Conservation (phyloP, 768 basidiomycete species). For the Wakefieldia striispora region DNA sequence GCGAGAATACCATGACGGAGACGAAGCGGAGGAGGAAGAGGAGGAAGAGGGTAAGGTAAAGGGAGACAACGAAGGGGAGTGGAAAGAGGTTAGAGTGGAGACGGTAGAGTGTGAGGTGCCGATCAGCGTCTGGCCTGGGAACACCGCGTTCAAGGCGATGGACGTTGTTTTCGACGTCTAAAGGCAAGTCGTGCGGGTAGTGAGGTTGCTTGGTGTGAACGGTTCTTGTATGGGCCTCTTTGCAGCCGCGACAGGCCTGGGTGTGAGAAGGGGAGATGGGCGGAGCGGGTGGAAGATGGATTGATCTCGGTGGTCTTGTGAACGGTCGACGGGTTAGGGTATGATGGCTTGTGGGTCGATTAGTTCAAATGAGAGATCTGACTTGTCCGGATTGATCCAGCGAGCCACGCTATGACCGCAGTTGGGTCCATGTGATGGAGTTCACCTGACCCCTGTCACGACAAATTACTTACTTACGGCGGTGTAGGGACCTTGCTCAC, state of each 20-base stretch:
- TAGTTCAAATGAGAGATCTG: no score
- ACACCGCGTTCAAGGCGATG: slow-evolving; percentile 79
- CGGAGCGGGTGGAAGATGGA: no score
- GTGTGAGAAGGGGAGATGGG: no score
- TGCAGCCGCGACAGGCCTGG: no score
- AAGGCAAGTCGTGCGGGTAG: not conserved
- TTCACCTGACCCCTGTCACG: slow-evolving; percentile 13
- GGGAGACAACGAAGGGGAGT: slow-evolving; percentile 56
- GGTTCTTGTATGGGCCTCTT: no score
- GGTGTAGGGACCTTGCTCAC: no score
- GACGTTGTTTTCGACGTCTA: slow-evolving; percentile 78
- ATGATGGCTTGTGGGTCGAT: no score
- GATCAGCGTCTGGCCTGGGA: slow-evolving; percentile 84
- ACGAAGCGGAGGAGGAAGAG: slow-evolving; percentile 32
- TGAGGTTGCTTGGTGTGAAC: no score
- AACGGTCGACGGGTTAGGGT: no score
- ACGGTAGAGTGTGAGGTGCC: slow-evolving; percentile 95
- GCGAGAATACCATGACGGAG: slow-evolving; percentile 59
- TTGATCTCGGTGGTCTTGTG: no score
- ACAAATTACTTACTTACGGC: no score
- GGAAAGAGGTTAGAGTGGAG: slow-evolving; percentile 71
- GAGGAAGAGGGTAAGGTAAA: slow-evolving; percentile 17
- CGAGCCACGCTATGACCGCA: slow-evolving; percentile 7
- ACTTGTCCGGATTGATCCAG: not conserved
- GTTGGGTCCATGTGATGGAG: slow-evolving; percentile 12